Percentiles rank a stretch among this genome's conserved stretches.
phyloP scores from a whole-genome alignment of 2,329 filamentous ascomycete species.

The Zelopaecilomyces penicillatus region DNA sequence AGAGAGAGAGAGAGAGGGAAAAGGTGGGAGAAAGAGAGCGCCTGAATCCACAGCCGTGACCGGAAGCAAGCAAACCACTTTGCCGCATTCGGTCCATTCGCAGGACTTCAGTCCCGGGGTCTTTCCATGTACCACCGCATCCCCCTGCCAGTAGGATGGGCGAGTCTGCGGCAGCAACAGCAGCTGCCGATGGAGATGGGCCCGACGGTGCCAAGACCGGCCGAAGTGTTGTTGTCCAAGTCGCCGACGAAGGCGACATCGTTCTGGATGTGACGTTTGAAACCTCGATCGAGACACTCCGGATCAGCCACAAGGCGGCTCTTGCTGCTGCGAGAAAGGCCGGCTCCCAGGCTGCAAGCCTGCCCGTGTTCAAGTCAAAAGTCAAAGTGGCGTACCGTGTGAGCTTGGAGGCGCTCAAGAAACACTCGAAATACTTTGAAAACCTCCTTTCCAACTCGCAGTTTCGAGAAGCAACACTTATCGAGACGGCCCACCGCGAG shows the following conservation, averaged over 20 bases:
- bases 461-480: conserved; percentile 53
- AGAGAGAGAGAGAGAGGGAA: too few relatives aligned
- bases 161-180: conserved; percentile 10
- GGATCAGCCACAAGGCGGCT: conserved; percentile 32
- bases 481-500: conserved; percentile 42
- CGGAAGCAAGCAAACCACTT: too few relatives aligned
- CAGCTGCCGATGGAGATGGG: conserved; percentile 12
- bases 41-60: too few relatives aligned
- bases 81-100: too few relatives aligned
- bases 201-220: conserved; percentile 19
- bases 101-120: too few relatives aligned
- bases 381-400: conserved; percentile 50
- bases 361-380: conserved; percentile 26
- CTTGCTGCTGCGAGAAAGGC: conserved; percentile 23
- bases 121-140: conserved; percentile 7
- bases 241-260: conserved; percentile 53
- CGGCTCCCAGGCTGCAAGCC: conserved; percentile 16
- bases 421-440: conserved; percentile 61
- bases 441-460: conserved; percentile 54
- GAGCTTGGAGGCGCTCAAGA: conserved; percentile 45
- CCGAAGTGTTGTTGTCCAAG: conserved; percentile 34
- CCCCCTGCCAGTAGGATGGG: conserved; percentile 6
- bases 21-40: too few relatives aligned
- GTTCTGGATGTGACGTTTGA: conserved; percentile 60
- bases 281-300: conserved; percentile 44